phyloP scores from a whole-genome alignment of 2,329 filamentous ascomycete species.

The Fusarium sp. region DNA sequence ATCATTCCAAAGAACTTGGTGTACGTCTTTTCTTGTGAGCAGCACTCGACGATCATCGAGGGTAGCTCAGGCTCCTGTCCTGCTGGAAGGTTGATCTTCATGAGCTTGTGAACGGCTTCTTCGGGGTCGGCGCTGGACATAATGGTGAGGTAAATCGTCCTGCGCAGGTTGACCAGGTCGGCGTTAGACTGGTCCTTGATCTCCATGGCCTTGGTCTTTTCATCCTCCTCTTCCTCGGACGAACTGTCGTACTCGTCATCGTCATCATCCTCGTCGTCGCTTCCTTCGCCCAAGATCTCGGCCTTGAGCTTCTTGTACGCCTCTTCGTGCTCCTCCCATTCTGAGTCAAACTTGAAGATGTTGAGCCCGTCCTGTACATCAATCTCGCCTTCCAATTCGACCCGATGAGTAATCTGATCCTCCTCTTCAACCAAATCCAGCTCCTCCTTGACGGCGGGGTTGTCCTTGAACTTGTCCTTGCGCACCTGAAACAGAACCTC shows the following conservation, averaged over 20 bases:
- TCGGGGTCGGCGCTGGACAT: slow-evolving; percentile 97
- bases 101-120: slow-evolving; percentile 96
- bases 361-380: slow-evolving; percentile 90
- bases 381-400: slow-evolving; percentile 84
- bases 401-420: slow-evolving; percentile 93
- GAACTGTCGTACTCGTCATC: slow-evolving; percentile 71
- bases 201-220: slow-evolving; percentile 86
- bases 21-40: slow-evolving; percentile 95
- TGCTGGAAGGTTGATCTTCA: slow-evolving; percentile 89
- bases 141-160: slow-evolving; percentile 97
- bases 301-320: slow-evolving; percentile 91
- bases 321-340: slow-evolving; percentile 92
- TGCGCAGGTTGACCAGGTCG: slow-evolving; percentile 90
- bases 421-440: slow-evolving; percentile 96
- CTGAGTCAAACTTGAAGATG: slow-evolving; percentile 91
- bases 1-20: slow-evolving; percentile 97
- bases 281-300: slow-evolving; percentile 94
- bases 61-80: slow-evolving; percentile 92
- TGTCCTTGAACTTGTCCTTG: slow-evolving; percentile 97
- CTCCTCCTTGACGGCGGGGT: slow-evolving; percentile 90
- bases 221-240: slow-evolving; percentile 78
- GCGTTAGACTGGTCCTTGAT: slow-evolving; percentile 99
- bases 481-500: slow-evolving; percentile 97
- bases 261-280: slow-evolving; percentile 81
- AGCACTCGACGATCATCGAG: slow-evolving; percentile 97